A percentile compares a stretch with the other conserved stretches of the same genome.
Evolutionary conservation across 495 filamentous ascomycete genomes (phyloP).

Genomic region (Cercophora samala): DNA sequence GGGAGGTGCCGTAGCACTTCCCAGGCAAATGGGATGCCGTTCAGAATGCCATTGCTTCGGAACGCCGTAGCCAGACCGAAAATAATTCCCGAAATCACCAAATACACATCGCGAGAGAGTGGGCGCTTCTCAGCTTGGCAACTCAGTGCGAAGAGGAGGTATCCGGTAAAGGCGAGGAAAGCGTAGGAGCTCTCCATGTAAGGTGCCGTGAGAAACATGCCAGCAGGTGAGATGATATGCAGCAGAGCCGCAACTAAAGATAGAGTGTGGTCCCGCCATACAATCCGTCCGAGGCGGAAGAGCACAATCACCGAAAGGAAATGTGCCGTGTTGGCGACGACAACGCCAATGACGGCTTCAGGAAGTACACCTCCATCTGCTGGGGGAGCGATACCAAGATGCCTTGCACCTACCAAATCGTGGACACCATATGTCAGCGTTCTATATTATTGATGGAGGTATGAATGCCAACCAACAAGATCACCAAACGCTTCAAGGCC

Average conservation of each 20-base stretch:
- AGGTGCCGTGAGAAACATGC: conserved; percentile 84
- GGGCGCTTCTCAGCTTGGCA: conserved; percentile 27
- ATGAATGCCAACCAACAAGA: not conserved
- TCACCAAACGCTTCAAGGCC: not conserved
- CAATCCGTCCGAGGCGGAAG: conserved; percentile 52
- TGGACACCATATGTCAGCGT: not conserved
- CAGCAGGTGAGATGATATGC: conserved; percentile 82
- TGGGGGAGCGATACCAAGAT: conserved; percentile 13
- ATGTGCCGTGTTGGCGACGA: conserved; percentile 69
- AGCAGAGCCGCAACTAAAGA: conserved; percentile 66
- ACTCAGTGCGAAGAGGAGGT: conserved; percentile 63
- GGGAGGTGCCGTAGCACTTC: conserved; percentile 53
- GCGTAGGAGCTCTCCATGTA: conserved; percentile 80
- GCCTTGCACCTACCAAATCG: conserved; percentile 3
- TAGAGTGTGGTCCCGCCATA: conserved; percentile 45
- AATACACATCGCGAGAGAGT: conserved; percentile 42
- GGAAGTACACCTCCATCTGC: conserved; percentile 12
- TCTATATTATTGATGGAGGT: not conserved
- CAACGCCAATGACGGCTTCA: conserved; percentile 52
- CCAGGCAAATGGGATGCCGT: conserved; percentile 58
- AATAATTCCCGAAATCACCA: conserved; percentile 56
- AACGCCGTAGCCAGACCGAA: conserved; percentile 73
- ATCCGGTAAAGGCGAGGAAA: conserved; percentile 70
- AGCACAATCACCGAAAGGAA: conserved; percentile 69
- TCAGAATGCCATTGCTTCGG: conserved; percentile 84